Conservation (phyloP, 768 basidiomycete genomes). For the Calocybe cyanea region DNA sequence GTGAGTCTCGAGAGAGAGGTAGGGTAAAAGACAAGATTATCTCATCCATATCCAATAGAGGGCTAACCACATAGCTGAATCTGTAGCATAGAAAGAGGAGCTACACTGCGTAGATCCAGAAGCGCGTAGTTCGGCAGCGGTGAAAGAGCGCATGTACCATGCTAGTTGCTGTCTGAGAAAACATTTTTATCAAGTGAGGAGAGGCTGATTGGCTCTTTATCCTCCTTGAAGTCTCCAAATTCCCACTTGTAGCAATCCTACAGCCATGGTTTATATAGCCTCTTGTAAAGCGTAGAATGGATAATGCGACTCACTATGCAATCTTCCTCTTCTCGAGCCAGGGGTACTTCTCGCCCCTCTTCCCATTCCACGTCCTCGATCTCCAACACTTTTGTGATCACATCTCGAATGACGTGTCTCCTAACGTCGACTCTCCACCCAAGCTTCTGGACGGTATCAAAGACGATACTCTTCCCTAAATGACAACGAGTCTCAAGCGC, state of each 20-base stretch:
- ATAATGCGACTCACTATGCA: constrained; percentile 9
- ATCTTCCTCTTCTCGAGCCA: constrained; percentile 12
- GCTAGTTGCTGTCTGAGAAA: too few species aligned
- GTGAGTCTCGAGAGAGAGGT: too few species aligned
- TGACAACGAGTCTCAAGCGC: constrained; percentile 88
- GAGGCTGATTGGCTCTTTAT: neutral
- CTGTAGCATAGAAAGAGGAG: too few species aligned
- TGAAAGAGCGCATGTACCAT: too few species aligned
- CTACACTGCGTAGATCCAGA: too few species aligned
- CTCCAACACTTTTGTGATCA: constrained; percentile 62
- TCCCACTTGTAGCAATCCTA: constrained; percentile 17
- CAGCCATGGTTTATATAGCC: neutral
- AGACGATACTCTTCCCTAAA: constrained; percentile 81
- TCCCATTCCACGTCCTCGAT: constrained; percentile 50
- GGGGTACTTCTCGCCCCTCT: constrained; percentile 34
- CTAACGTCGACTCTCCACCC: constrained; percentile 82
- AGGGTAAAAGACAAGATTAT: too few species aligned
- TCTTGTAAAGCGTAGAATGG: neutral
- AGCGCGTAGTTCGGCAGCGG: too few species aligned
- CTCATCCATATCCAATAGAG: too few species aligned
- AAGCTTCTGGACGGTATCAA: constrained; percentile 80
- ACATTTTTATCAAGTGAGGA: too few species aligned
- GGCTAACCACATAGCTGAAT: too few species aligned
- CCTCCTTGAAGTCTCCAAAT: constrained; percentile 11
- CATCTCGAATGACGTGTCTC: constrained; percentile 66